Conservation (phyloP, 768 basidiomycete genomes). For the Podaxis sp. region DNA sequence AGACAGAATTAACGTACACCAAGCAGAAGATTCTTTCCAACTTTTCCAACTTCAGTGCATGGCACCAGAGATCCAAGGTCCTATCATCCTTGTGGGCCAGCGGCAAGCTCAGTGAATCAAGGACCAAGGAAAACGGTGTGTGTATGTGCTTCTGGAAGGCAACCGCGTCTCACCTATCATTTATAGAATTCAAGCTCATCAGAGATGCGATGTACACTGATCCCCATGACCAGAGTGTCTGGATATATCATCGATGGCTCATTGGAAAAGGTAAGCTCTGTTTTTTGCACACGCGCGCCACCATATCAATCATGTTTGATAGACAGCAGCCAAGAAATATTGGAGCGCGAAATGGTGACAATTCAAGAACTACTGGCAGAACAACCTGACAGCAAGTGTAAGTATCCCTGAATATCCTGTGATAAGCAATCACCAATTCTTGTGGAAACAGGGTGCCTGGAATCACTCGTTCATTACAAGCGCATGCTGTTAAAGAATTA, state of each 20-base stretch:
- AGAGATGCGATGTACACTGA: conserved; percentile 96
- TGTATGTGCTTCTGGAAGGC: neutral
- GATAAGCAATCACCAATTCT: conserved; percentile 4
- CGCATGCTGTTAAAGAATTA: conserved; percentile 59
- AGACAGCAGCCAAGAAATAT: conserved; percentile 59
- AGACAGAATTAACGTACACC: conserved; percentile 83
- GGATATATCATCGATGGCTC: conserved; percentile 99
- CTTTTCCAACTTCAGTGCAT: conserved; percentile 98
- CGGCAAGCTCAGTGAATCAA: conserved; percentile 48
- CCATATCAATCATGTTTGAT: conserved; percentile 7
- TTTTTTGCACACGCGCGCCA: neutral
- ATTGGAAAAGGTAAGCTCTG: conserved; percentile 66
- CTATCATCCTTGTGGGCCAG: conserved; percentile 63
- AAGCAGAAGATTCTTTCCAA: conserved; percentile 88
- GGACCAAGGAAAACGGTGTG: conserved; percentile 71
- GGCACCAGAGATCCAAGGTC: conserved; percentile 95
- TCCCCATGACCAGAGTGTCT: conserved; percentile 93
- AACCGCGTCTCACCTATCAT: neutral
- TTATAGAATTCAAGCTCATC: conserved; percentile 86
- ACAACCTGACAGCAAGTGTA: conserved; percentile 93
- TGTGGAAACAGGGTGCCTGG: conserved; percentile 80
- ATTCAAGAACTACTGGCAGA: conserved; percentile 85
- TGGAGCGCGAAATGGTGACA: conserved; percentile 73
- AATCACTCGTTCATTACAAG: conserved; percentile 86
- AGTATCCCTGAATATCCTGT: conserved; percentile 21